Base-by-base conservation (phyloP, 495 filamentous ascomycete species). In the Parathielavia appendiculata region DNA sequence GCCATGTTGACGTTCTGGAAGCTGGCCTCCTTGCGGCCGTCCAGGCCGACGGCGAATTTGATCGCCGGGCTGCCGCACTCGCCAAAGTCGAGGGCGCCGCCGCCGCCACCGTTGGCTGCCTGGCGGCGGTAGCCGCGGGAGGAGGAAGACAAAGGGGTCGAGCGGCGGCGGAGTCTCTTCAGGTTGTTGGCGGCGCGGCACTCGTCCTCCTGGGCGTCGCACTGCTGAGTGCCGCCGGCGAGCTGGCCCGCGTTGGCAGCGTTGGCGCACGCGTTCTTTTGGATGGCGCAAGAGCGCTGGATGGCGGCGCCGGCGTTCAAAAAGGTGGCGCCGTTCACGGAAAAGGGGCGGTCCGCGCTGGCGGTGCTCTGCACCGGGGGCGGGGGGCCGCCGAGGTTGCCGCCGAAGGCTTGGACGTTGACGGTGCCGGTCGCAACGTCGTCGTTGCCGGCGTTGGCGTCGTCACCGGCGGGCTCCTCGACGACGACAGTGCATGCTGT, bases 401-500 rank as follows among this genome's bases (percentile, higher is more conserved):
- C 80, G 49, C 73, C 78, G 76, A 84, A 86, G 51, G 74, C 65
- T 68, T 86, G 83, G 44, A 83, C 72, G 65, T 83, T 77, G 62
- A 69, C 66, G 23, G 60, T 65, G 20, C 66, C 69, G 20, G 66
- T 64, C 13, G 61, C 52, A 23, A 39, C 54, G 12, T 40, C 53
- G 59, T 73, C 62, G 45, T 68, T 55, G 47, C 50, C 58, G 45
- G n/a, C 32, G 12, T 76, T 9, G 17, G 45, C 45, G 34, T 62
- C 58, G 63, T 82, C 79, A 63, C 80, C 79, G 30, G 59, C 66
- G 4, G 69, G 71, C 14, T 76, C 74, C 14, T 75, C 77, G 51
- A 81, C 53, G 9, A 45, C 48, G 17, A 45, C 68, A n/a, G 81
- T 79, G 48, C 38, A 35, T 32, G 50, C 50, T 52, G 14, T 10